Percentiles rank a stretch among this genome's conserved stretches.
phyloP scores from a whole-genome alignment of 768 basidiomycete species.

The Symmetrospora coprosmae region DNA sequence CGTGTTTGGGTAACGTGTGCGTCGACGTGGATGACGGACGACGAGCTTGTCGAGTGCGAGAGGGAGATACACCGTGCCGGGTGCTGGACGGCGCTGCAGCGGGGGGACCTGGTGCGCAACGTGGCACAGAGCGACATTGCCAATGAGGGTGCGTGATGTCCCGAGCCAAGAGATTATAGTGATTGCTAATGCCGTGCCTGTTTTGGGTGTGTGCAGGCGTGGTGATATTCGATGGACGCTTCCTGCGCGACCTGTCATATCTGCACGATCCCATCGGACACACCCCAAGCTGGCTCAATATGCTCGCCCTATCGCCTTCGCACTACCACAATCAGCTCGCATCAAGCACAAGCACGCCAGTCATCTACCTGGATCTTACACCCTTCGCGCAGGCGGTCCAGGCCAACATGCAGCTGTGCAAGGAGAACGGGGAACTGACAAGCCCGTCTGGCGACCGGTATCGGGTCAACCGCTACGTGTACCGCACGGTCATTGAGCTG shows the following conservation, averaged over 20 bases:
- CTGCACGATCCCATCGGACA: constrained; percentile 28
- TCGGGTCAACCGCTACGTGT: constrained; percentile 26
- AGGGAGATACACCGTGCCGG: not conserved
- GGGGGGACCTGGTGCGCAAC: constrained; percentile 30
- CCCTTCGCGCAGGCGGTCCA: not conserved
- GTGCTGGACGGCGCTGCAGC: constrained; percentile 1
- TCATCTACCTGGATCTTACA: constrained; percentile 22
- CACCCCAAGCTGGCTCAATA: constrained; percentile 30
- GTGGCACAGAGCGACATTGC: constrained; percentile 25
- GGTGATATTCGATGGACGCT: constrained; percentile 29
- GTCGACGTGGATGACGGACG: constrained; percentile 29
- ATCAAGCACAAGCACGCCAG: constrained; percentile 24
- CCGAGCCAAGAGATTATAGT: not conserved
- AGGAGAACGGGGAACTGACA: not conserved
- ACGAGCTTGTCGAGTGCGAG: constrained; percentile 31
- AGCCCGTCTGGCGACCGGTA: constrained; percentile 25
- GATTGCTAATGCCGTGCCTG: not conserved
- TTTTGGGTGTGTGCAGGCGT: not conserved
- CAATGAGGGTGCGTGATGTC: constrained; percentile 22
- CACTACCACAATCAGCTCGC: constrained; percentile 31
- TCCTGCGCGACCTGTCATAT: constrained; percentile 29
- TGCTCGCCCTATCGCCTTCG: constrained; percentile 25
- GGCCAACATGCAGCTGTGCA: not conserved
- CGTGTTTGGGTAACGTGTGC: constrained; percentile 30
- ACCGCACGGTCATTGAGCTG: constrained; percentile 25